Evolutionary conservation across 2,329 filamentous ascomycete species (phyloP), one percentile per base, ranked within the genome.

Genomic region (Zalaria obscura): DNA sequence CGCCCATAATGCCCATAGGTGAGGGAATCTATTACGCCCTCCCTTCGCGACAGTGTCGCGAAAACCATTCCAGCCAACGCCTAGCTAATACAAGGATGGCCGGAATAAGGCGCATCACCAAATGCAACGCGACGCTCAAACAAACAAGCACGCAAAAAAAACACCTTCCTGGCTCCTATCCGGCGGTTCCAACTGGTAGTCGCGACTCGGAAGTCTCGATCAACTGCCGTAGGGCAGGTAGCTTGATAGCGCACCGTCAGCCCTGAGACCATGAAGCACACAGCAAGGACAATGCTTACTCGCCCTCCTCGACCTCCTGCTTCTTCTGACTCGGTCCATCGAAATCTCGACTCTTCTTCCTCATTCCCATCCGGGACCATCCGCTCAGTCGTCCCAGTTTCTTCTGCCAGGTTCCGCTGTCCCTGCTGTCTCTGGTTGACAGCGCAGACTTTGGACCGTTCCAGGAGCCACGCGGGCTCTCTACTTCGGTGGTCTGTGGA

Each of bases 381-480:
- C 40, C 55, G 41, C 56, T 59, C 25, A 60, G 47, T 36, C 57
- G 45, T n/a, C 57, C 56, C 35, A 61, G 47, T 36, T 59, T 60
- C 49, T 57, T 60, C 29, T 32, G 29, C 59, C 58, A 62, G 50
- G 60, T 54, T 18, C 56, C 57, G 25, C 55, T 56, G 44, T 60
- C 58, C 34, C 57, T 50, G 40, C 45, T 44, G 10, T 26, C 36
- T 43, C 56, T 55, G 6, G 53, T 52, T 39, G 52, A 54, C 35
- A 45, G 40, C 4, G 41, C 11, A 9, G n/a, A 31, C 36, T 36
- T 31, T 38, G 43, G 36, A 18, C 18, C 18, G 18, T 18, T 18
- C 18, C 18, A 18, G 18, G 18, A 18, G 18, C 18, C 18, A 18
- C 18, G 18, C 18, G 18, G 18, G 18, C 18, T 18, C 18, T 18